phyloP scores from a whole-genome alignment of 805 yeast genomes.

The Torulaspora microellipsoides region DNA sequence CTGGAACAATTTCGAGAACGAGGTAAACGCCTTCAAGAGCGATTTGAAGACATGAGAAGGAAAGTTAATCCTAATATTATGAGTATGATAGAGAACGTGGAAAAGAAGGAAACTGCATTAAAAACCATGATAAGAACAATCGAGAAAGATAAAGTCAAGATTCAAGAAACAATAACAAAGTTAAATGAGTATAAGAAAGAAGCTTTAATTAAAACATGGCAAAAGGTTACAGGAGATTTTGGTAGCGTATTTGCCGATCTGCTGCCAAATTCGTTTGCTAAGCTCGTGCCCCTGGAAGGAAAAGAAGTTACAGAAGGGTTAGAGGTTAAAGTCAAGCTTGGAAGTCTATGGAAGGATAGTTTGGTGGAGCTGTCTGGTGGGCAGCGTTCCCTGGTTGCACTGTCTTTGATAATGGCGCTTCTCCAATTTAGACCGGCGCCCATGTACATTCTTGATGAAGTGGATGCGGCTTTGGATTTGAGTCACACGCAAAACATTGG shows the following conservation, averaged over 20 bases:
- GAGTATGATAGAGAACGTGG: conserved; percentile 89
- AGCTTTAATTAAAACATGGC: conserved; percentile 78
- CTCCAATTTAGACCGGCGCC: conserved; percentile 97
- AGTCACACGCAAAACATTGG: conserved; percentile 98
- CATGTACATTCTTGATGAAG: conserved; percentile 95
- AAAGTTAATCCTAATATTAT: conserved; percentile 81
- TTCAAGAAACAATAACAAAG: conserved; percentile 79
- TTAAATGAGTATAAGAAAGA: conserved; percentile 81
- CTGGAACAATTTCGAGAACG: conserved; percentile 58
- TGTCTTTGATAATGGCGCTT: conserved; percentile 86
- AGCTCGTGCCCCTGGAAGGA: conserved; percentile 76
- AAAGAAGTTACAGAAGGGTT: conserved; percentile 84
- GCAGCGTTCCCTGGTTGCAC: conserved; percentile 88
- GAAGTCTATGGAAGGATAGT: conserved; percentile 93
- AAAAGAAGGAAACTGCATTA: conserved; percentile 75
- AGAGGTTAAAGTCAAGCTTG: conserved; percentile 84
- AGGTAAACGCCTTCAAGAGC: conserved; percentile 50
- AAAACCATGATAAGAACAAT: conserved; percentile 79
- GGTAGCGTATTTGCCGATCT: conserved; percentile 86
- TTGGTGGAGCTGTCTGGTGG: conserved; percentile 96
- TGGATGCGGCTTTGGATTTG: conserved; percentile 95
- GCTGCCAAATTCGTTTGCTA: conserved; percentile 85
- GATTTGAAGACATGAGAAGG: conserved; percentile 65
- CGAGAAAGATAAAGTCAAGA: conserved; percentile 83
- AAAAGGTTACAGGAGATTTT: conserved; percentile 81